phyloP scores from a whole-genome alignment of 768 basidiomycete species.

The Fistulinella prunicolor region DNA sequence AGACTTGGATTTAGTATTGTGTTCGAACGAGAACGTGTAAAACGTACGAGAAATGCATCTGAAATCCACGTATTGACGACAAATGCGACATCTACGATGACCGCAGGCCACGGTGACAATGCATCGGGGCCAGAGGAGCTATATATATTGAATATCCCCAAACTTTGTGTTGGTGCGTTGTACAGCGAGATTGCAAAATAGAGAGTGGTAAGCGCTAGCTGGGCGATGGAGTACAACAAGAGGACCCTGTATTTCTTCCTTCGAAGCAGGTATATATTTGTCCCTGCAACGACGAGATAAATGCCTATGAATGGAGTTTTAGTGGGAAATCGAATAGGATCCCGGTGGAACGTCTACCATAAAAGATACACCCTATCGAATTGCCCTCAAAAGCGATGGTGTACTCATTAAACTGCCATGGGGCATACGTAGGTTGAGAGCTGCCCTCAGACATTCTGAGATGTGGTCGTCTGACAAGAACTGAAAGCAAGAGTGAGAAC shows the following conservation, averaged over 20 bases:
- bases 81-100: neutral
- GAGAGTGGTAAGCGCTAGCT: neutral
- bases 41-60: neutral
- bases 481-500: too few relatives aligned
- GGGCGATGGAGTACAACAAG: neutral
- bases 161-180: neutral
- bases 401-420: constrained; percentile 14
- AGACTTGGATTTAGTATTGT: neutral
- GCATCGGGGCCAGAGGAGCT: neutral
- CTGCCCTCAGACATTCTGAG: constrained; percentile 15
- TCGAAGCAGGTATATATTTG: neutral
- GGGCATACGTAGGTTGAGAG: constrained; percentile 9
- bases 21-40: neutral
- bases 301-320: neutral
- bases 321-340: neutral
- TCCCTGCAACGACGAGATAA: neutral
- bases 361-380: constrained; percentile 19
- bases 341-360: constrained; percentile 3
- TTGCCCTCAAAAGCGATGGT: constrained; percentile 23
- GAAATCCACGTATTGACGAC: neutral
- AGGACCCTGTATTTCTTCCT: neutral
- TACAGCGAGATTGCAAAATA: neutral
- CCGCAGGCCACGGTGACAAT: neutral
- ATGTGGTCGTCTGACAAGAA: too few relatives aligned
- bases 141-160: neutral